phyloP scores from a whole-genome alignment of 805 yeast genomes.

The Pichia membranifaciens region DNA sequence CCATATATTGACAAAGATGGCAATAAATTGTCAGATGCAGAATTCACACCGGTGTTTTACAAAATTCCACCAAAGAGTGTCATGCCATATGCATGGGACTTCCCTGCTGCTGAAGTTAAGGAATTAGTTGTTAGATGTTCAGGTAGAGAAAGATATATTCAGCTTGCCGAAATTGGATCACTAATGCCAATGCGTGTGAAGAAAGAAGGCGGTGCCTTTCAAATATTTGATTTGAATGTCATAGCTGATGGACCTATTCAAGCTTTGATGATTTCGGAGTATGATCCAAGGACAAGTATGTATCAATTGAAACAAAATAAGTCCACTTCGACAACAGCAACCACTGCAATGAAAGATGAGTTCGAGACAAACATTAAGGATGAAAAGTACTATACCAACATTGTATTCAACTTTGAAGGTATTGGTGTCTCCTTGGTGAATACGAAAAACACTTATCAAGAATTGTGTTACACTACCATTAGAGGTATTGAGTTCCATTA shows the following conservation, averaged over 20 bases:
- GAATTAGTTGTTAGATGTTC: conserved; percentile 70
- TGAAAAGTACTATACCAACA: conserved; percentile 45
- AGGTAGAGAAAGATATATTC: conserved; percentile 70
- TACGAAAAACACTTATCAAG: conserved; percentile 47
- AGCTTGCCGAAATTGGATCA: conserved; percentile 89
- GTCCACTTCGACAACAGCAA: conserved; percentile 25
- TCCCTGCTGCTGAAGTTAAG: conserved; percentile 81
- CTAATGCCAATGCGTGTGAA: conserved; percentile 72
- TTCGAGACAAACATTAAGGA: conserved; percentile 54
- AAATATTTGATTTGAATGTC: conserved; percentile 79
- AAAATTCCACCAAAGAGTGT: conserved; percentile 83
- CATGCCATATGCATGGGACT: conserved; percentile 98
- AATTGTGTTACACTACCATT: conserved; percentile 75
- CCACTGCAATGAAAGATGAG: conserved; percentile 29
- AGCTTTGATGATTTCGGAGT: conserved; percentile 75
- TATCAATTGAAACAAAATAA: conserved; percentile 47
- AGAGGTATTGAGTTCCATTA: conserved; percentile 77
- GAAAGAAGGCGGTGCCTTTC: conserved; percentile 10
- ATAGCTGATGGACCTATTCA: conserved; percentile 96
- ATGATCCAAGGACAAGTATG: conserved; percentile 71
- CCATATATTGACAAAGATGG: conserved; percentile 65
- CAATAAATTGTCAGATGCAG: conserved; percentile 46
- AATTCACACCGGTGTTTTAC: conserved; percentile 74
- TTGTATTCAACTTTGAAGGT: conserved; percentile 71
- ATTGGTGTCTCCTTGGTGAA: conserved; percentile 83